Base-by-base conservation (phyloP, 139 green algal genomes). In the Chlorella sp. region DNA sequence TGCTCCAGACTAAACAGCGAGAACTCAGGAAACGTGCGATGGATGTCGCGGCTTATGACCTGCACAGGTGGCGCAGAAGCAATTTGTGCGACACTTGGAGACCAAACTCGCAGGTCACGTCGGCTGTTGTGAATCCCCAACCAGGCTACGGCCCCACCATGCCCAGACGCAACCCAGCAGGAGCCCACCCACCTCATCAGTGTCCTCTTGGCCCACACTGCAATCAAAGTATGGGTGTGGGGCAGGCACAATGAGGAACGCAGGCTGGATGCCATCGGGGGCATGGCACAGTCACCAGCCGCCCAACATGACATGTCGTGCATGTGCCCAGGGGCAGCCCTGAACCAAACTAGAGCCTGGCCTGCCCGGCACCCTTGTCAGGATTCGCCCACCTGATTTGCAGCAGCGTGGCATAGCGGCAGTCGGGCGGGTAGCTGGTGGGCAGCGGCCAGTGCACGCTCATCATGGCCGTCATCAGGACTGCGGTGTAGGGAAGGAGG, bases 21-120 rank as follows among this genome's bases (percentile, higher is more conserved):
- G 85, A 98, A 92, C 90, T 98, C 94, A 3, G 97, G 97, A 88
- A 99, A 99, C 44, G 97, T 99, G 75, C 97, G 93, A 84, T 96
- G 88, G 77, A 99, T 94, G 89, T 99, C 97, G 0, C 96, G 91
- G 48, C 78, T 51, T 72, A 99, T 99, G 62, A 96, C 87, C 51
- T 60, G 51, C 51, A 16, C 9, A 2, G 16, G 51, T 26, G 51
- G 51, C 51, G 14, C 51, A 54, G 51, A 60, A 24, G 51, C 11
- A 60, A n/a, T 20, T 16, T 60, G 51, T 60, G 13, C 2, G 2
- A 60, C 51, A 60, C n/a, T n/a, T n/a, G n/a, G n/a, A n/a, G n/a
- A n/a, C 46, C 46, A 54, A 8, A 54, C 46, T 54, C 46, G n/a
- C n/a, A n/a, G n/a, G n/a, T n/a, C n/a, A n/a, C n/a, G n/a, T n/a